A percentile compares a stretch with the other conserved stretches of the same genome.
Evolutionary conservation across 768 basidiomycete species (phyloP).

Genomic region (Auricularia heimuer): DNA sequence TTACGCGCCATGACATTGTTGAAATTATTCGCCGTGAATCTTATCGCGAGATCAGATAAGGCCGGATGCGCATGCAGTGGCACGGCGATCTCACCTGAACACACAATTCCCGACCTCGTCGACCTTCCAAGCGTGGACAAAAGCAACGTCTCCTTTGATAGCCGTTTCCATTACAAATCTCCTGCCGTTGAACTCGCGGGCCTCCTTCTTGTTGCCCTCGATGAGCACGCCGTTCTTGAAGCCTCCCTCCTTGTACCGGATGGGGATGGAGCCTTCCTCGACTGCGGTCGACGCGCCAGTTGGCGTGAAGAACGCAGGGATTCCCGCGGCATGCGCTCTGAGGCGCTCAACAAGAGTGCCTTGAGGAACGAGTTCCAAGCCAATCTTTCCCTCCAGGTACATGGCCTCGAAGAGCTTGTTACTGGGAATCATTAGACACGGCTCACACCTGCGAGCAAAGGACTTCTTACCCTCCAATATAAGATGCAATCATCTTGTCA

Average conservation of each 20-base stretch:
- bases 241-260: conserved; percentile 72
- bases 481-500: conserved; percentile 77
- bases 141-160: conserved; percentile 71
- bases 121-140: conserved; percentile 85
- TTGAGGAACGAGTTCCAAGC: conserved; percentile 84
- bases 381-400: conserved; percentile 73
- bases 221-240: conserved; percentile 58
- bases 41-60: conserved; percentile 17
- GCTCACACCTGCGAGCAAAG: not conserved
- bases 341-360: conserved; percentile 84
- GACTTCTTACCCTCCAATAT: conserved; percentile 64
- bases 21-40: conserved; percentile 85
- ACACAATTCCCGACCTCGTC: conserved; percentile 87
- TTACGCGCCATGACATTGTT: conserved; percentile 80
- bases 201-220: conserved; percentile 67
- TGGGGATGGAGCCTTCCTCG: conserved; percentile 68
- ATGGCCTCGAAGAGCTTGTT: conserved; percentile 79
- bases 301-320: conserved; percentile 91
- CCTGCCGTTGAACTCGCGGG: conserved; percentile 66
- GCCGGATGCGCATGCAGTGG: conserved; percentile 1
- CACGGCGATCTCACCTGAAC: conserved; percentile 50
- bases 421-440: conserved; percentile 25
- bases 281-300: conserved; percentile 81
- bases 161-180: conserved; percentile 75
- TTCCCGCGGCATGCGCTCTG: conserved; percentile 83